Conservation (phyloP, 2,329 filamentous ascomycete species). For the Neopestalotiopsis rosae region DNA sequence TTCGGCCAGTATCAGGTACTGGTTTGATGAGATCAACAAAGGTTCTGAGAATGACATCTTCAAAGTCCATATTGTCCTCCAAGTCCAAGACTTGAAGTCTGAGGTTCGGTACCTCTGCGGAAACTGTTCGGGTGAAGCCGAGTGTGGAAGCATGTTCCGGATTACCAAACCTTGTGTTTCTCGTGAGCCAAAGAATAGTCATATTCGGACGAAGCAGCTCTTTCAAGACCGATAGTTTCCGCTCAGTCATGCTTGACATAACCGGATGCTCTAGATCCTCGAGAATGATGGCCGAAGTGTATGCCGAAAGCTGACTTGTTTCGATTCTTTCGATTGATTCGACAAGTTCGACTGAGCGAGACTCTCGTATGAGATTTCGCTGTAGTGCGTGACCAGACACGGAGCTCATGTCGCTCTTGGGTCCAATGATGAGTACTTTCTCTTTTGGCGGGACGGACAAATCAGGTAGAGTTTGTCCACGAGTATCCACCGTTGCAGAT, state of each 20-base stretch:
- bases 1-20: not conserved
- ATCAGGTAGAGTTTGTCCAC: slow-evolving; percentile 7
- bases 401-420: not conserved
- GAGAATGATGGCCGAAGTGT: slow-evolving; percentile 41
- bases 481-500: slow-evolving; percentile 27
- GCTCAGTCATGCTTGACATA: slow-evolving; percentile 39
- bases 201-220: slow-evolving; percentile 28
- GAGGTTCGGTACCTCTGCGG: slow-evolving; percentile 34
- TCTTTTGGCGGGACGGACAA: not conserved
- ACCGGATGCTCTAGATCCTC: slow-evolving; percentile 42
- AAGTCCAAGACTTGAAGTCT: slow-evolving; percentile 34
- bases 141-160: slow-evolving; percentile 35
- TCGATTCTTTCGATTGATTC: slow-evolving; percentile 35
- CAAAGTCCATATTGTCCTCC: slow-evolving; percentile 22
- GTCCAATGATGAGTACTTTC: not conserved
- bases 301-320: slow-evolving; percentile 24
- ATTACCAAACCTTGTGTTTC: slow-evolving; percentile 25
- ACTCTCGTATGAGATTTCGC: slow-evolving; percentile 18
- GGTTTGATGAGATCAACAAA: slow-evolving; percentile 24
- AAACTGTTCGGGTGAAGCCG: slow-evolving; percentile 37
- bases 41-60: slow-evolving; percentile 23
- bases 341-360: slow-evolving; percentile 20
- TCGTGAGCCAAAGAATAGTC: slow-evolving; percentile 34
- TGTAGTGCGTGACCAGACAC: slow-evolving; percentile 40
- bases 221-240: slow-evolving; percentile 32